These are phyloP conservation scores for Fusarium graminum DNA, from an alignment of 2,329 filamentous ascomycete genomes.

Conservation along the genomic window DNA sequence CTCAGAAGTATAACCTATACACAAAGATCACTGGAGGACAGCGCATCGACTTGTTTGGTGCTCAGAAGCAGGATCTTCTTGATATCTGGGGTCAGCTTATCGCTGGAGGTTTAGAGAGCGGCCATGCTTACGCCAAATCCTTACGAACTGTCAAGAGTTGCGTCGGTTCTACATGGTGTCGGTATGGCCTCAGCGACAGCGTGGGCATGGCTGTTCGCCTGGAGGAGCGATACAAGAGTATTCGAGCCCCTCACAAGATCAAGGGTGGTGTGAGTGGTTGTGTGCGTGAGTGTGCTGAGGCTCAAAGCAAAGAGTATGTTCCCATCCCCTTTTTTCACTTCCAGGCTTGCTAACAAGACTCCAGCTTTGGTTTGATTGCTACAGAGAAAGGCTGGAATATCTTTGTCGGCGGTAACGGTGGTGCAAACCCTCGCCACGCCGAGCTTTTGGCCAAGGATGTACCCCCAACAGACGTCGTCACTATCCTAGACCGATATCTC, in stretches of 20 bases:
- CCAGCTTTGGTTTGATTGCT: constrained; percentile 87
- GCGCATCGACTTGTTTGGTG: constrained; percentile 93
- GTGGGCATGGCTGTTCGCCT: constrained; percentile 90
- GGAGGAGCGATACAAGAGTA: constrained; percentile 92
- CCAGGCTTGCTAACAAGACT: constrained; percentile 22
- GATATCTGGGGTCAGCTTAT: constrained; percentile 85
- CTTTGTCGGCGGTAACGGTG: constrained; percentile 90
- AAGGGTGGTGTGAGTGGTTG: constrained; percentile 92
- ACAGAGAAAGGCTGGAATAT: constrained; percentile 95
- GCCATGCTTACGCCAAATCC: constrained; percentile 91
- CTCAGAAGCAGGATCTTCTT: constrained; percentile 86
- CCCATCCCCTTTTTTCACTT: background rate
- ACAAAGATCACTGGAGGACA: constrained; percentile 94
- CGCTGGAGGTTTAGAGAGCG: constrained; percentile 88
- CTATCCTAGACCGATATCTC: constrained; percentile 88
- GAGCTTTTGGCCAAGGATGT: constrained; percentile 90
- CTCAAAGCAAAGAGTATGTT: constrained; percentile 89
- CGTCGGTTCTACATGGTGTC: constrained; percentile 91
- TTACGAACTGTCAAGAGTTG: constrained; percentile 92
- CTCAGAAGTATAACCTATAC: constrained; percentile 86
- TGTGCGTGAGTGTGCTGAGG: constrained; percentile 92
- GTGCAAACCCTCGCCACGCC: constrained; percentile 84
- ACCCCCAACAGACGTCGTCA: constrained; percentile 82
- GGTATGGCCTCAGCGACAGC: constrained; percentile 89
- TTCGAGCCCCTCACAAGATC: constrained; percentile 89